These are phyloP conservation scores for Globisporangium orthogonon DNA, from an alignment of 352 stramenopile species.

Conservation along the genomic window DNA sequence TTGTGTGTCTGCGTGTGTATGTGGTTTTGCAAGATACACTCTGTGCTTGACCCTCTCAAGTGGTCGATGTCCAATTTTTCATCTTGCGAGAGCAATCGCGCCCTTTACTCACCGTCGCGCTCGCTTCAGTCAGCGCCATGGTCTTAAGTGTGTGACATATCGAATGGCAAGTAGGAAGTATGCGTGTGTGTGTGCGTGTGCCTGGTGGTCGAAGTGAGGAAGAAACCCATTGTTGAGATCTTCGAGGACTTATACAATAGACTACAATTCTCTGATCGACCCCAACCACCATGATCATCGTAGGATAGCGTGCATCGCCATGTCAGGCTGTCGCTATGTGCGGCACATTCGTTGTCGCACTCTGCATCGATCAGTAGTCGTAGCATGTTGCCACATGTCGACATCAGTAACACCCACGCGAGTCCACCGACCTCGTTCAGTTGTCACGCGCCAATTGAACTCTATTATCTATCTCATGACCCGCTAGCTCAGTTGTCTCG, in stretches of 20 bases:
- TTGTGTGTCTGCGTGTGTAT: conserved; percentile 13
- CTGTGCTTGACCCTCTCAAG: conserved; percentile 69
- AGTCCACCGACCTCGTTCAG: too few species aligned
- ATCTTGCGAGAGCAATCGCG: conserved; percentile 58
- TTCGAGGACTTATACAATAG: conserved; percentile 67
- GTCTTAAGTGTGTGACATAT: conserved; percentile 75
- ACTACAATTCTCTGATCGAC: conserved; percentile 91
- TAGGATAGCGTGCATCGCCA: too few species aligned
- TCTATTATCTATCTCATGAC: neutral
- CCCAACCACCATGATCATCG: neutral
- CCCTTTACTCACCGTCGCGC: conserved; percentile 68
- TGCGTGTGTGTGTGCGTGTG: conserved; percentile 3
- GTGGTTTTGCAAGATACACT: conserved; percentile 67
- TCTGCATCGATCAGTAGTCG: neutral
- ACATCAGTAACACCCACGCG: too few species aligned
- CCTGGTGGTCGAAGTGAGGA: conserved; percentile 64
- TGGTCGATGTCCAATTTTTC: conserved; percentile 87
- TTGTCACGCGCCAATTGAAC: neutral
- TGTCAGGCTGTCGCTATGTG: too few species aligned
- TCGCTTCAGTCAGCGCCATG: conserved; percentile 52
- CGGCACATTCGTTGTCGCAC: too few species aligned
- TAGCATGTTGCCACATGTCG: too few species aligned
- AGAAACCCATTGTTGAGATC: conserved; percentile 67
- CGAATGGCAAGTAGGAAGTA: neutral
- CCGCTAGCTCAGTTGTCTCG: conserved; percentile 12